These are phyloP conservation scores for Adiantum capillusveneris DNA, from an alignment of 75 land plant species.

Conservation along the genomic window DNA sequence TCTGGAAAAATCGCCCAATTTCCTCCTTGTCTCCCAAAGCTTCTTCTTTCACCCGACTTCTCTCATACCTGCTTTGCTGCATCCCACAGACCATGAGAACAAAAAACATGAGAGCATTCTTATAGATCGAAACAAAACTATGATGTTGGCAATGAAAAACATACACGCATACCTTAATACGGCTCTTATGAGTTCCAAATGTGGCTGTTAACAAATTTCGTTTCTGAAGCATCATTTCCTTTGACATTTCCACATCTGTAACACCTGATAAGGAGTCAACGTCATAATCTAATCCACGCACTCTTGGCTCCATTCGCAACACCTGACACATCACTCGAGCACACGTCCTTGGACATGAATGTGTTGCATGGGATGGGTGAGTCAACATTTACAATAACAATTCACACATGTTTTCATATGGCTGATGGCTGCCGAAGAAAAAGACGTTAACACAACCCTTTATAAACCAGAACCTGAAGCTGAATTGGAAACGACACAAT, in stretches of 20 bases:
- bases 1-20: slow-evolving; percentile 26
- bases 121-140: neutral
- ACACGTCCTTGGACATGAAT: too few relatives aligned
- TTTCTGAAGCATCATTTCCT: slow-evolving; percentile 17
- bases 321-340: too few relatives aligned
- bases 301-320: slow-evolving; percentile 76
- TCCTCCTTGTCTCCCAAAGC: slow-evolving; percentile 26
- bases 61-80: slow-evolving; percentile 27
- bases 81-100: slow-evolving; percentile 5
- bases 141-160: neutral
- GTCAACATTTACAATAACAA: too few relatives aligned
- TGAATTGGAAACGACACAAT: too few relatives aligned
- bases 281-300: slow-evolving; percentile 29
- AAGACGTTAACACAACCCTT: too few relatives aligned
- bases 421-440: too few relatives aligned
- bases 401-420: too few relatives aligned
- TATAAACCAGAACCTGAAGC: too few relatives aligned
- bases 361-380: too few relatives aligned
- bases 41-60: slow-evolving; percentile 35
- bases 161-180: slow-evolving; percentile 19
- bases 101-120: neutral
- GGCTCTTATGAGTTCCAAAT: slow-evolving; percentile 61
- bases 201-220: slow-evolving; percentile 30
- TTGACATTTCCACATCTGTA: slow-evolving; percentile 22
- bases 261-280: slow-evolving; percentile 3